Evolutionary conservation across 2,329 filamentous ascomycete genomes (phyloP), one percentile per base, ranked within the genome.

Genomic region (Paecilomyces fulvus): DNA sequence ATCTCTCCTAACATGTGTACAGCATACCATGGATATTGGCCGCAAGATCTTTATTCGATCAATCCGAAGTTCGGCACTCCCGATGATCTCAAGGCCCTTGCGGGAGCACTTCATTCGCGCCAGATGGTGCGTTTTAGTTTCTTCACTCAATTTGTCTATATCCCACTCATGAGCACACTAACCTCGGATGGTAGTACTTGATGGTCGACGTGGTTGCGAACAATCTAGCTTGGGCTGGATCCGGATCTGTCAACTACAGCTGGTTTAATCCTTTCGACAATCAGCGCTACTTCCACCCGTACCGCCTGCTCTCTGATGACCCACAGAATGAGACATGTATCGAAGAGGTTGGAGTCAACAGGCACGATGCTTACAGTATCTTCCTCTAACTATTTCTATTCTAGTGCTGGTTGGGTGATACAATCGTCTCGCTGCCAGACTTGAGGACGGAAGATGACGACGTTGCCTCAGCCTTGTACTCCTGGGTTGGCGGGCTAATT

Each of bases 341-440:
- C 17, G 14, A 37, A 21, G 28, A 31, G 28, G 51, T 53, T n/a
- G 20, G 51, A 21, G 25, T 5, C 25, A 28, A 28, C 25, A 7
- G 2, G 25, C 25, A 28, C 7, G 4, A 21, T 28, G 4, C 48
- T 11, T 50, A 7, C 48, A 12, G 25, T 52, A 11, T 20, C 20
- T 50, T 14, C 48, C 11, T n/a, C 11, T 28, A 9, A 14, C 33
- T 12, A 9, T 43, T 28, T 7, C 33, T 43, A 14, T 73, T 78
- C 52, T 59, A 43, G 61, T 56, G 11, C 46, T 69, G 49, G 68
- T 71, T 14, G 66, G 74, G 53, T 54, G 69, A 52, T 79, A 78
- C 65, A 79, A 77, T 76, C 66, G 78, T 25, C 77, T 77, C 11
- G 72, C 69, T 77, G 17, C 68, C 71, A 1, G 75, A 77, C 56